phyloP scores from a whole-genome alignment of 2,329 filamentous ascomycete genomes.

The Botryotinia calthae region DNA sequence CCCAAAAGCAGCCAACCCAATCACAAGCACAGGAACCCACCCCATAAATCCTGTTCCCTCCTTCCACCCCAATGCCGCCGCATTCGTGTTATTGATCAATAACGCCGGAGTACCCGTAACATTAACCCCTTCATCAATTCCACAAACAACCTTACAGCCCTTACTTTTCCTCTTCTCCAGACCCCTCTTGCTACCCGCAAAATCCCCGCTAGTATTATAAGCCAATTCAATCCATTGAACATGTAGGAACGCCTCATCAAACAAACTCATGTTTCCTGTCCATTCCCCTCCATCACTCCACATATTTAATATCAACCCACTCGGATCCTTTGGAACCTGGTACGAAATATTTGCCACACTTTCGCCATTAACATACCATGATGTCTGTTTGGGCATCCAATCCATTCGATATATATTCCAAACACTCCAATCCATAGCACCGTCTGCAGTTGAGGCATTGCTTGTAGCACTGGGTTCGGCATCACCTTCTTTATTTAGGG shows the following conservation, averaged over 20 bases:
- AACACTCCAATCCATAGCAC: slow-evolving; percentile 29
- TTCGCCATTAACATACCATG: slow-evolving; percentile 37
- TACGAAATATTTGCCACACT: slow-evolving; percentile 33
- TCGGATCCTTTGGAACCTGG: slow-evolving; percentile 33
- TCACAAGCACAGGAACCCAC: neutral
- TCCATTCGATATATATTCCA: slow-evolving; percentile 38
- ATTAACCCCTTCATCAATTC: slow-evolving; percentile 33
- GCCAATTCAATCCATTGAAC: slow-evolving; percentile 39
- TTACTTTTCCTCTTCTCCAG: slow-evolving; percentile 27
- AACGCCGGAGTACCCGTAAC: slow-evolving; percentile 32
- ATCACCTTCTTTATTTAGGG: slow-evolving; percentile 28
- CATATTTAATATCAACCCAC: slow-evolving; percentile 36
- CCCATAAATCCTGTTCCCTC: slow-evolving; percentile 15
- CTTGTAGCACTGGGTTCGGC: slow-evolving; percentile 28
- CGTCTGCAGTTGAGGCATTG: slow-evolving; percentile 28
- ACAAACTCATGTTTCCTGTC: slow-evolving; percentile 36
- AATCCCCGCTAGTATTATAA: slow-evolving; percentile 34
- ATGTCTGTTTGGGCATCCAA: slow-evolving; percentile 35
- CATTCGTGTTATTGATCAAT: slow-evolving; percentile 31
- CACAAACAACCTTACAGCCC: slow-evolving; percentile 34
- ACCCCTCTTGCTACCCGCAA: slow-evolving; percentile 22
- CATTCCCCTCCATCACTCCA: slow-evolving; percentile 38
- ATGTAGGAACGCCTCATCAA: slow-evolving; percentile 35
- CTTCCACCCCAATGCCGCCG: slow-evolving; percentile 4
- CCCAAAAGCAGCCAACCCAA: slow-evolving; percentile 6